Evolutionary conservation across 2,329 filamentous ascomycete genomes (phyloP).

Genomic region (Dothideomycetidae sp.): DNA sequence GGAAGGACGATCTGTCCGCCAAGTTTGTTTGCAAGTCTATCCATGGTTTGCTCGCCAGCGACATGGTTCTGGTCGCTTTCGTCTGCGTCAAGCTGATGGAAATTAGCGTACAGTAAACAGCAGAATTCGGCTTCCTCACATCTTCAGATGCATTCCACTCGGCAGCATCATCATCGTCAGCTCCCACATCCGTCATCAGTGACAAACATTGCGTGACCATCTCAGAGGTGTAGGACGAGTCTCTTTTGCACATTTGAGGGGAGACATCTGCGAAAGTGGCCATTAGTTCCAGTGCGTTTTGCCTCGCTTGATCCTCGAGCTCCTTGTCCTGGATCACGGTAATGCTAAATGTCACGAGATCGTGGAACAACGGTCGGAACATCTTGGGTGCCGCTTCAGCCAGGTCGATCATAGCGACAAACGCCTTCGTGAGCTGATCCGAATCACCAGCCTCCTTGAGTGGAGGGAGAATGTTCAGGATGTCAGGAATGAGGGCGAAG

Average conservation of each 20-base stretch:
- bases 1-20: conserved; percentile 85
- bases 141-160: conserved; percentile 93
- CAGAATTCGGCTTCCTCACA: conserved; percentile 35
- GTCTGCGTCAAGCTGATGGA: conserved; percentile 64
- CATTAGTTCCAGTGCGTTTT: conserved; percentile 94
- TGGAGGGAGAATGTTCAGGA: conserved; percentile 86
- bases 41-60: conserved; percentile 96
- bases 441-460: conserved; percentile 86
- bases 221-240: conserved; percentile 76
- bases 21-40: conserved; percentile 90
- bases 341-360: conserved; percentile 82
- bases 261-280: conserved; percentile 94
- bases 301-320: conserved; percentile 72
- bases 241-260: conserved; percentile 88
- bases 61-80: conserved; percentile 97
- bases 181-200: conserved; percentile 91
- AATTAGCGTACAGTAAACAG: conserved; percentile 14
- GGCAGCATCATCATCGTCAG: conserved; percentile 83
- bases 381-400: conserved; percentile 92
- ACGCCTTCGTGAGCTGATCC: conserved; percentile 77
- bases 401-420: conserved; percentile 83
- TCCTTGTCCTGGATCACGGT: conserved; percentile 95
- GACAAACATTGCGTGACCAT: conserved; percentile 99
- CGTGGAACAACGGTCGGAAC: conserved; percentile 91
- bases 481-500: conserved; percentile 71